A percentile compares a stretch with the other conserved stretches of the same genome.
These are phyloP conservation scores for Mangifera indica DNA, from an alignment of 345 rosid species.

Conservation along the genomic window DNA sequence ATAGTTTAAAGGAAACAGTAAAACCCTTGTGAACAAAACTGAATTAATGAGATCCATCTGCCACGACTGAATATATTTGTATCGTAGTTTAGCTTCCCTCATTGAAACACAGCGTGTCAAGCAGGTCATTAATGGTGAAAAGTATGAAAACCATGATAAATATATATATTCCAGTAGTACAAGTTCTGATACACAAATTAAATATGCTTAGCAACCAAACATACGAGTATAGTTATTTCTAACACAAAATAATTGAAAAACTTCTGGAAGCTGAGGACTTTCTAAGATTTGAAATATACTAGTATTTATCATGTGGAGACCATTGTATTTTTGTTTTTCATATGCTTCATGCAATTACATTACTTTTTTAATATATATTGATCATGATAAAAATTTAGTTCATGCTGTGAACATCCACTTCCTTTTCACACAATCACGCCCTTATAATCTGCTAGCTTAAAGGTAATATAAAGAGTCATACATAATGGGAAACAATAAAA, in stretches of 20 bases:
- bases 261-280: neutral
- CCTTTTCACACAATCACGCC: neutral
- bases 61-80: too few species aligned
- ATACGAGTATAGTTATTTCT: neutral
- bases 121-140: too few species aligned
- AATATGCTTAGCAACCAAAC: neutral
- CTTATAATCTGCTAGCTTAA: neutral
- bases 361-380: neutral
- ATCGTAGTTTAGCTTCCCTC: neutral
- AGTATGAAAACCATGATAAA: neutral
- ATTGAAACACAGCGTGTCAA: neutral
- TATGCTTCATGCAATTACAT: neutral
- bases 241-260: neutral
- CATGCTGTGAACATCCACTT: neutral
- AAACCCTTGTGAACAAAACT: too few species aligned
- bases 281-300: neutral
- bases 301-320: neutral
- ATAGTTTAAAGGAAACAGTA: neutral
- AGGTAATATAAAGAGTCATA: too few species aligned
- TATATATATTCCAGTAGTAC: neutral
- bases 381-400: neutral
- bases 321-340: neutral
- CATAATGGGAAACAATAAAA: too few species aligned
- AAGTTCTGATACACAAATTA: too few species aligned
- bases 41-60: too few species aligned